phyloP scores from a whole-genome alignment of 2,329 filamentous ascomycete species.

The Curvularia verruculosa region DNA sequence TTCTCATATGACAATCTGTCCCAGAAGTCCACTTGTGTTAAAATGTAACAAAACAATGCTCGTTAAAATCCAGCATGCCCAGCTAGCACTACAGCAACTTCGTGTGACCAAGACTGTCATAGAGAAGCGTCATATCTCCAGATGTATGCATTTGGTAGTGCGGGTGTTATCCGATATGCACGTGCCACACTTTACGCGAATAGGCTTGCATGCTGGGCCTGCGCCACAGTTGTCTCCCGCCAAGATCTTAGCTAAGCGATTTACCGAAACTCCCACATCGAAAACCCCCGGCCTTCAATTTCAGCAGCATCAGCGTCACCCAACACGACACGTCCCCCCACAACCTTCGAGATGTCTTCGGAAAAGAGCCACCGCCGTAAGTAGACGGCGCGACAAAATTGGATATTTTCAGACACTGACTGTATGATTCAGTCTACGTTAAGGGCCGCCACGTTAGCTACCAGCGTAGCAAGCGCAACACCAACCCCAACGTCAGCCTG shows the following conservation, averaged over 20 bases:
- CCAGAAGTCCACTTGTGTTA: background rate
- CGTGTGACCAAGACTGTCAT: background rate
- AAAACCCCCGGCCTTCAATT: conserved; percentile 9
- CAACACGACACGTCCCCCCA: conserved; percentile 7
- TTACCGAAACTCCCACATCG: conserved; percentile 16
- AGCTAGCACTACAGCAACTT: too few species aligned
- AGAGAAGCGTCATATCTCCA: background rate
- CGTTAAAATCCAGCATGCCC: too few species aligned
- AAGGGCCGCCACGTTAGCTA: conserved; percentile 98
- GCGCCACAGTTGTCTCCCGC: background rate
- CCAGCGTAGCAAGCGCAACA: conserved; percentile 76
- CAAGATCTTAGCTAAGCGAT: conserved; percentile 12
- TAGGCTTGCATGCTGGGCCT: background rate
- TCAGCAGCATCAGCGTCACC: conserved; percentile 3
- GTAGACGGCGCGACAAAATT: conserved; percentile 2
- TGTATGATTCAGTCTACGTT: conserved; percentile 15
- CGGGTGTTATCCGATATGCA: background rate
- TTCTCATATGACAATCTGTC: background rate
- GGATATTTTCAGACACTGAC: background rate
- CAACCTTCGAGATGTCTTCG: conserved; percentile 12
- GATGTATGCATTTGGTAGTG: background rate
- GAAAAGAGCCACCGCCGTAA: conserved; percentile 22
- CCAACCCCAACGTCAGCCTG: conserved; percentile 70
- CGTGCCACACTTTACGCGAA: conserved; percentile 1
- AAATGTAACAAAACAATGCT: background rate